Percentiles rank a stretch among this genome's conserved stretches.
Conservation (phyloP, 495 filamentous ascomycete species). For the Haplographium delicatum region DNA sequence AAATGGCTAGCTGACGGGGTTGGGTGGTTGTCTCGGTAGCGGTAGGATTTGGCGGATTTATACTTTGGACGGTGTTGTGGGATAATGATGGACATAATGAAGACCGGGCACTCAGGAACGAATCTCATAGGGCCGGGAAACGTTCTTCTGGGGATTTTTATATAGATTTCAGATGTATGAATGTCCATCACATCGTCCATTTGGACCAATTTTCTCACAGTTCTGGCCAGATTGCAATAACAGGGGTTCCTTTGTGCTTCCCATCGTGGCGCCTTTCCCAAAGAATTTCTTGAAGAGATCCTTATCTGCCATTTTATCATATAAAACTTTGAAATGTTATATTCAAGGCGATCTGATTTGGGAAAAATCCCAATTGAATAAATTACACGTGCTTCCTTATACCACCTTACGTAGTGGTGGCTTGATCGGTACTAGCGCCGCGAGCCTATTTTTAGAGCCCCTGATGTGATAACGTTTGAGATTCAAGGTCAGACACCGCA, state of each 20-base stretch:
- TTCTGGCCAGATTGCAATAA: neutral
- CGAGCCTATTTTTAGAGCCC: no score
- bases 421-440: no score
- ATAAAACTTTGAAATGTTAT: no score
- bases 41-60: neutral
- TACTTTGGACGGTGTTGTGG: slow-evolving; percentile 9
- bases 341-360: no score
- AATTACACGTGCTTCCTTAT: no score
- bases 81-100: slow-evolving; percentile 19
- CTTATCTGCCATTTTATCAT: no score
- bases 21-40: neutral
- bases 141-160: slow-evolving; percentile 11
- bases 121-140: slow-evolving; percentile 16
- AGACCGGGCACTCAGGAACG: slow-evolving; percentile 12
- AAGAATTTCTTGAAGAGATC: no score
- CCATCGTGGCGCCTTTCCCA: no score
- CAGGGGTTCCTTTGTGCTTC: no score
- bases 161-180: slow-evolving; percentile 12
- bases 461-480: no score
- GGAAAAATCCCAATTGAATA: no score
- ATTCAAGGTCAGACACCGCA: slow-evolving; percentile 4
- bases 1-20: neutral
- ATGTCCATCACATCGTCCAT: neutral
- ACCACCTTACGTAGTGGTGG: no score
- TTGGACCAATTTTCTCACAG: neutral